These are phyloP conservation scores for Syncephalastrum racemosum DNA, from an alignment of 371 early-diverging fungal species.

Conservation along the genomic window DNA sequence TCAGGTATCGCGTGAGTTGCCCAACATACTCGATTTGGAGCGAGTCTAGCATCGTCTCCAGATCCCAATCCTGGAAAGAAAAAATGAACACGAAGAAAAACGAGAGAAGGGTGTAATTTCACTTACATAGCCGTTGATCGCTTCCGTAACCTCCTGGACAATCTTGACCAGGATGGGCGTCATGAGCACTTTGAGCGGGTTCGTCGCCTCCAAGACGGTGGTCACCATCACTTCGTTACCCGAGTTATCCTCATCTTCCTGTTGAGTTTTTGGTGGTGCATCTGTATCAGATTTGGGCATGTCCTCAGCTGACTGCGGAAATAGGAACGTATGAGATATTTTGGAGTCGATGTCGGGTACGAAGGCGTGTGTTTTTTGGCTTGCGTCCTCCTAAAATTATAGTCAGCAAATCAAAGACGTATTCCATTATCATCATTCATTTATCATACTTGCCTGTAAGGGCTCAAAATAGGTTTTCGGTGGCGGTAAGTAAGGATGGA, in stretches of 20 bases:
- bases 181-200: constrained; percentile 58
- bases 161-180: constrained; percentile 77
- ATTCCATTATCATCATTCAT: neutral
- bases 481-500: constrained; percentile 58
- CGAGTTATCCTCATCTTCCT: constrained; percentile 15
- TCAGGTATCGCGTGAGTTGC: constrained; percentile 56
- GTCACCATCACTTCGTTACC: constrained; percentile 49
- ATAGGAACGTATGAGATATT: neutral
- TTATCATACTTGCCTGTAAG: constrained; percentile 25
- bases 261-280: neutral
- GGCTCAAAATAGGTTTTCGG: constrained; percentile 40
- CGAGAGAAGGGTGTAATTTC: neutral
- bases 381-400: neutral
- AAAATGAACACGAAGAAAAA: neutral
- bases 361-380: too few relatives aligned
- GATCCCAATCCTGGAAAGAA: constrained; percentile 56
- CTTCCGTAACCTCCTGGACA: constrained; percentile 70
- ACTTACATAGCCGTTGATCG: constrained; percentile 64
- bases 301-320: constrained; percentile 1
- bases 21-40: constrained; percentile 69
- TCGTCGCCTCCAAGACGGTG: constrained; percentile 60
- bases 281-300: constrained; percentile 1
- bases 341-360: too few relatives aligned
- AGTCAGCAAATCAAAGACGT: neutral
- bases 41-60: constrained; percentile 72